Percentiles rank a stretch among this genome's conserved stretches.
phyloP scores from a whole-genome alignment of 2,329 filamentous ascomycete species.

The Diplodia scrobiculata region DNA sequence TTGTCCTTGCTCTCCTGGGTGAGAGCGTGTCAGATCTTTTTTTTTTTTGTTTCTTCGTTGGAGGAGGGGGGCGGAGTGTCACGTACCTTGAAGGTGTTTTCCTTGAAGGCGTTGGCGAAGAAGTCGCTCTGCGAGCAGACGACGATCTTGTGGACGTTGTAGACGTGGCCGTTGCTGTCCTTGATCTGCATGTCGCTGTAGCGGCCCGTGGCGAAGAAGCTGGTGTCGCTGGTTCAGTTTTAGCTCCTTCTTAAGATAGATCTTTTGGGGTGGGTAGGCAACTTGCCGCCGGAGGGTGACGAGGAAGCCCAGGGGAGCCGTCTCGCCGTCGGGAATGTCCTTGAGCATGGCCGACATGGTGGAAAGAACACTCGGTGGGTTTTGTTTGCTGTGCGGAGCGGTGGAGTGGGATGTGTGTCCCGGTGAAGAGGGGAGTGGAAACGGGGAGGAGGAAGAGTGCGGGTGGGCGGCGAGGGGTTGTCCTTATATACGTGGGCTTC shows the following conservation, averaged over 20 bases:
- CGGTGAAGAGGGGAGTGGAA: too few species aligned
- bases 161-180: not conserved
- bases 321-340: too few species aligned
- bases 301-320: too few species aligned
- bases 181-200: slow-evolving; percentile 12
- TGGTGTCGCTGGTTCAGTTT: not conserved
- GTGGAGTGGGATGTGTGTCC: too few species aligned
- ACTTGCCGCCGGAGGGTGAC: not conserved
- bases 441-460: too few species aligned
- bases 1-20: not conserved
- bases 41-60: not conserved
- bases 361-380: too few species aligned
- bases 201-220: not conserved
- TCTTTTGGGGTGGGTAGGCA: not conserved
- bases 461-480: too few species aligned
- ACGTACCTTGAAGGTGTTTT: slow-evolving; percentile 18
- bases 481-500: too few species aligned
- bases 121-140: slow-evolving; percentile 23
- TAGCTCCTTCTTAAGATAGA: not conserved
- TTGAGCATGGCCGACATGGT: too few species aligned
- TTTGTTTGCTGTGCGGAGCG: too few species aligned
- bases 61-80: not conserved
- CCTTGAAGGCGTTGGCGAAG: slow-evolving; percentile 10
- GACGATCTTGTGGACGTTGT: slow-evolving; percentile 23
- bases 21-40: not conserved